A percentile compares a stretch with the other conserved stretches of the same genome.
phyloP scores from a whole-genome alignment of 768 basidiomycete species.

The Boletus tylopilopsis region DNA sequence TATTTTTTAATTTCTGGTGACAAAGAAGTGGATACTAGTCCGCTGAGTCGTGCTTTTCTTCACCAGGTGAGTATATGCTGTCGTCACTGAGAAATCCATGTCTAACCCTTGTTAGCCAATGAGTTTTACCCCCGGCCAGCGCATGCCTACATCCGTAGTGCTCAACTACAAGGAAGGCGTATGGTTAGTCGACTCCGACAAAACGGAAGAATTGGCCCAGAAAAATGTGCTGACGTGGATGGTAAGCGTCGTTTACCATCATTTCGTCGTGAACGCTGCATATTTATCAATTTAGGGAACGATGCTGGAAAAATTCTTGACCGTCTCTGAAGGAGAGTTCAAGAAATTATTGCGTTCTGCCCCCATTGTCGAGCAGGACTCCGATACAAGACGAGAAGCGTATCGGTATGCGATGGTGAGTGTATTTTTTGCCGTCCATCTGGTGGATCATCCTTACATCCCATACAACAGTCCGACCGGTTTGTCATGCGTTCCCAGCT shows the following conservation, averaged over 20 bases:
- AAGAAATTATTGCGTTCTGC: constrained; percentile 44
- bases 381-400: constrained; percentile 54
- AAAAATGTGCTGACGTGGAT: constrained; percentile 78
- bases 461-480: constrained; percentile 37
- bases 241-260: constrained; percentile 44
- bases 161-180: constrained; percentile 63
- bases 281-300: constrained; percentile 75
- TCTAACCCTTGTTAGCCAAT: constrained; percentile 38
- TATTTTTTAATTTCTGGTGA: constrained; percentile 83
- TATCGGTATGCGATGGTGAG: constrained; percentile 83
- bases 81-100: background rate
- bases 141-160: constrained; percentile 67
- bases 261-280: too few relatives aligned
- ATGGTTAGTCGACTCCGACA: constrained; percentile 62
- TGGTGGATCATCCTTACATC: too few relatives aligned
- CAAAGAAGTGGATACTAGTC: constrained; percentile 57
- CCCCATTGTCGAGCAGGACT: constrained; percentile 23
- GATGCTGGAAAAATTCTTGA: constrained; percentile 86
- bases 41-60: constrained; percentile 57
- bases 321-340: constrained; percentile 63
- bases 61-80: constrained; percentile 45
- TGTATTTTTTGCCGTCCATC: background rate
- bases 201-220: constrained; percentile 38
- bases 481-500: constrained; percentile 95
- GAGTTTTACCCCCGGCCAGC: constrained; percentile 74